Percentiles rank a stretch among this genome's conserved stretches.
Evolutionary conservation across 495 filamentous ascomycete genomes (phyloP).

Genomic region (Ascodesmis nigricans): DNA sequence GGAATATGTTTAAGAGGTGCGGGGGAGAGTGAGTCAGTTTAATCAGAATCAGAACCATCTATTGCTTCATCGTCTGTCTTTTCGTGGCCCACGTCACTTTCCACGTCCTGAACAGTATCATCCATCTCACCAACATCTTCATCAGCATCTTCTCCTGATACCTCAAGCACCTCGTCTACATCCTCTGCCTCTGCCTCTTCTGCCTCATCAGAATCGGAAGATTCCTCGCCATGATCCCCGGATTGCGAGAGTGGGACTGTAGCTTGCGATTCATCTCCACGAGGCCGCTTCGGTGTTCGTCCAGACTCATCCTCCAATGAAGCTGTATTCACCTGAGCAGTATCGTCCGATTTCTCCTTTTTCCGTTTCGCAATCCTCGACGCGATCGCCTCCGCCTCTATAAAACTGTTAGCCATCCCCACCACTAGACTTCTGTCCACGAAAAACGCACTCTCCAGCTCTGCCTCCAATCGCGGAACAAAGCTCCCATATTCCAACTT

Average conservation of each 20-base stretch:
- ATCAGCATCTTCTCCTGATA: constrained; percentile 7
- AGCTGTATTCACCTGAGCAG: constrained; percentile 4
- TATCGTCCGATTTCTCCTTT: constrained; percentile 1
- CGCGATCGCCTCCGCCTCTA: not conserved
- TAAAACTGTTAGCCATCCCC: not conserved
- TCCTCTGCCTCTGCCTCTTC: constrained; percentile 13
- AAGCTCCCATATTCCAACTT: constrained; percentile 71
- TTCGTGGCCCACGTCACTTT: constrained; percentile 2
- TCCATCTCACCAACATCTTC: constrained; percentile 8
- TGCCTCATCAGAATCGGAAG: constrained; percentile 12
- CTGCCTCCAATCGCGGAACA: constrained; percentile 29
- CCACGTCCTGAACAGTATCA: constrained; percentile 7
- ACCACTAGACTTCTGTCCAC: not conserved
- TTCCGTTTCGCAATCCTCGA: constrained; percentile 3
- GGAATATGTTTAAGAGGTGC: not conserved
- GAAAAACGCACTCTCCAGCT: constrained; percentile 32
- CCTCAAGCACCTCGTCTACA: constrained; percentile 6
- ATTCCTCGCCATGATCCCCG: not conserved
- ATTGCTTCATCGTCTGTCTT: not conserved
- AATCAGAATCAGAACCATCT: constrained; percentile 6
- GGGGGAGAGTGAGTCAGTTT: not conserved
- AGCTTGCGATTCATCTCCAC: constrained; percentile 2
- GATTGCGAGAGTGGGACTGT: not conserved
- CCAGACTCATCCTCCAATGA: constrained; percentile 7
- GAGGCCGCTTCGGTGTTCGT: constrained; percentile 10